phyloP scores from a whole-genome alignment of 306 rosid species.

The Lablab purpureus region DNA sequence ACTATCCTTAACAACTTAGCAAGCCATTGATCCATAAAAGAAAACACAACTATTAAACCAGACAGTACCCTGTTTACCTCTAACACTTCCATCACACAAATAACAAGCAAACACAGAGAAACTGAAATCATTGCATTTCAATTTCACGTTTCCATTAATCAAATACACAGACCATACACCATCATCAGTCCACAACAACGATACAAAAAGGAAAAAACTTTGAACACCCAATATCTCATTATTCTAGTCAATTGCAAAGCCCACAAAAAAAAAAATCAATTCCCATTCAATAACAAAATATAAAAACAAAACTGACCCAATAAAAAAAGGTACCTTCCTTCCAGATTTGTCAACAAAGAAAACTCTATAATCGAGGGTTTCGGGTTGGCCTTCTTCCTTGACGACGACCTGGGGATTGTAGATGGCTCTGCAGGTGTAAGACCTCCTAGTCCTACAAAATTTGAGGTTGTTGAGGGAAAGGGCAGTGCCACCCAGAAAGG shows the following conservation, averaged over 20 bases:
- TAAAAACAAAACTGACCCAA: background rate
- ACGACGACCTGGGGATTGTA: constrained; percentile 71
- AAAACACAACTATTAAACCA: constrained; percentile 16
- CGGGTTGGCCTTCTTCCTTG: constrained; percentile 82
- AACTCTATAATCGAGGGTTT: constrained; percentile 83
- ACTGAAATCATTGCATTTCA: background rate
- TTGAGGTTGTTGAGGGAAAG: constrained; percentile 49
- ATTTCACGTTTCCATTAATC: background rate
- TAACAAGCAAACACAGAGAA: constrained; percentile 6
- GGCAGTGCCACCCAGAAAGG: constrained; percentile 34
- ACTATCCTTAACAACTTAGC: constrained; percentile 13
- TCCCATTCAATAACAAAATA: background rate
- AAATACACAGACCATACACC: constrained; percentile 17
- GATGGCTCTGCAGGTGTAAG: constrained; percentile 72
- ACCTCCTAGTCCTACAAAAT: constrained; percentile 46
- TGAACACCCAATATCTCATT: constrained; percentile 35
- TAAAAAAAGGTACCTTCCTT: constrained; percentile 62
- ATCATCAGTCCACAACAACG: constrained; percentile 13
- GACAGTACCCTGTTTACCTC: background rate
- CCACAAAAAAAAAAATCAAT: constrained; percentile 6
- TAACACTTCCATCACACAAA: constrained; percentile 25
- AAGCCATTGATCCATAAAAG: constrained; percentile 27
- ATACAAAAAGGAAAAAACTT: constrained; percentile 34
- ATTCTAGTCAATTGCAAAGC: background rate
- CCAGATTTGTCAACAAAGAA: constrained; percentile 78